Conservation (phyloP, 352 stramenopile genomes). For the Globisporangium canariense region DNA sequence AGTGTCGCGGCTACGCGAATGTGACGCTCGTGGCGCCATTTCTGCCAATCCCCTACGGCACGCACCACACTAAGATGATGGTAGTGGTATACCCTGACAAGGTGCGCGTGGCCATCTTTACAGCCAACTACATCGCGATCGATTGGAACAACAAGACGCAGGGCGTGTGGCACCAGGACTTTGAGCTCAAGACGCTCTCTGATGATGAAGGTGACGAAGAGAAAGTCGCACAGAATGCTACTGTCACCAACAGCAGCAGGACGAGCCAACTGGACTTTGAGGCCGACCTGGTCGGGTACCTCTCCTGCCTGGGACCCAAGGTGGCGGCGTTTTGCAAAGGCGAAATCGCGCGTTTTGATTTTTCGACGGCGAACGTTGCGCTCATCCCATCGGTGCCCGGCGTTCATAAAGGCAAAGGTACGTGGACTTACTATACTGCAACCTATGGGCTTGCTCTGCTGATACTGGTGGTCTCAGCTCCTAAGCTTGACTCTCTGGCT, state of each 20-base stretch:
- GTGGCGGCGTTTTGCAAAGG: constrained; percentile 42
- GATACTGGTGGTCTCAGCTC: not conserved
- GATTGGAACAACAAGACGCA: constrained; percentile 87
- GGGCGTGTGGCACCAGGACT: constrained; percentile 82
- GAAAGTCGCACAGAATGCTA: not conserved
- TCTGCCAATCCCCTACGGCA: constrained; percentile 80
- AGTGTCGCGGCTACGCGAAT: constrained; percentile 57
- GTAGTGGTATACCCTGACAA: constrained; percentile 59
- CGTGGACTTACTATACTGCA: not conserved
- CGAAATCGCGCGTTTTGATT: constrained; percentile 60
- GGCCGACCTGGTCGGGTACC: constrained; percentile 54
- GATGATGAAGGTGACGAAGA: constrained; percentile 29
- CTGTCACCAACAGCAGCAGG: not conserved
- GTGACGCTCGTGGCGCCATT: constrained; percentile 59
- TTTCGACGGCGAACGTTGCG: constrained; percentile 46
- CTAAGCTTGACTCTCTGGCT: not conserved
- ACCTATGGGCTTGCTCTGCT: not conserved
- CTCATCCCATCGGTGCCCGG: constrained; percentile 70
- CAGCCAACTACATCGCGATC: constrained; percentile 75
- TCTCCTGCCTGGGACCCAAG: constrained; percentile 42
- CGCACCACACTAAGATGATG: constrained; percentile 88
- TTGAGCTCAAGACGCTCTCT: constrained; percentile 50
- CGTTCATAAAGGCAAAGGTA: constrained; percentile 65
- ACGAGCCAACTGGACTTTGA: constrained; percentile 43
- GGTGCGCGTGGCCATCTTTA: constrained; percentile 81